phyloP scores from a whole-genome alignment of 805 yeast genomes.

The Wickerhamomyces strasburgensis region DNA sequence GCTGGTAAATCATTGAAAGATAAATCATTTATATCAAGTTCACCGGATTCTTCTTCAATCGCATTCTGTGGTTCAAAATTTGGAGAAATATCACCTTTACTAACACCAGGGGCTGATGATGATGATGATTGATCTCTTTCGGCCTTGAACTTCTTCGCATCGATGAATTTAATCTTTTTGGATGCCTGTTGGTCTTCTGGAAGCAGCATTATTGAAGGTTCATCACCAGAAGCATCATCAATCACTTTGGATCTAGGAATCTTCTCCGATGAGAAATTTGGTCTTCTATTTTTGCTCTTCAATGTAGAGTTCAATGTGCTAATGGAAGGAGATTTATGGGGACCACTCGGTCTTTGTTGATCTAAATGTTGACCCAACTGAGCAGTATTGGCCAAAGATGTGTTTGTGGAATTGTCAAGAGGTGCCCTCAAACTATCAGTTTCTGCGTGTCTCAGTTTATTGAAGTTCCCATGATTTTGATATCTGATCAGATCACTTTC shows the following conservation, averaged over 20 bases:
- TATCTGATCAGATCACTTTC: constrained; percentile 11
- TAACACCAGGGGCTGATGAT: neutral
- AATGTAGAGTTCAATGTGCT: constrained; percentile 4
- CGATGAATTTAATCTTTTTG: constrained; percentile 13
- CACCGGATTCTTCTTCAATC: constrained; percentile 1
- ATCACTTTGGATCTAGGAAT: constrained; percentile 63
- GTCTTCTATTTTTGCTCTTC: constrained; percentile 32
- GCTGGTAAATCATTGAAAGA: constrained; percentile 89
- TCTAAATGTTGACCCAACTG: neutral
- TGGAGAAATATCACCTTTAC: neutral
- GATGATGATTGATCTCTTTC: too few species aligned
- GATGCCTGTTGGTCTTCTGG: constrained; percentile 33
- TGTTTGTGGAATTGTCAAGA: neutral
- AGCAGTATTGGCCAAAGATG: neutral
- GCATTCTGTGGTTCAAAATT: neutral
- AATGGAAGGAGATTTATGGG: neutral
- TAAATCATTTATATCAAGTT: constrained; percentile 31
- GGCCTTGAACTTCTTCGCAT: neutral
- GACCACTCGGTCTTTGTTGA: neutral
- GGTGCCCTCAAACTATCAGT: constrained; percentile 3
- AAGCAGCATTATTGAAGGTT: constrained; percentile 59
- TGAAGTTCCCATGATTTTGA: constrained; percentile 5
- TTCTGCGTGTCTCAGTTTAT: constrained; percentile 6
- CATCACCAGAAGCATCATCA: constrained; percentile 64
- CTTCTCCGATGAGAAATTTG: constrained; percentile 66